Evolutionary conservation across 192 early-diverging fungal species (phyloP), one percentile per base, ranked within the genome.

Genomic region (Coemansia sp.): DNA sequence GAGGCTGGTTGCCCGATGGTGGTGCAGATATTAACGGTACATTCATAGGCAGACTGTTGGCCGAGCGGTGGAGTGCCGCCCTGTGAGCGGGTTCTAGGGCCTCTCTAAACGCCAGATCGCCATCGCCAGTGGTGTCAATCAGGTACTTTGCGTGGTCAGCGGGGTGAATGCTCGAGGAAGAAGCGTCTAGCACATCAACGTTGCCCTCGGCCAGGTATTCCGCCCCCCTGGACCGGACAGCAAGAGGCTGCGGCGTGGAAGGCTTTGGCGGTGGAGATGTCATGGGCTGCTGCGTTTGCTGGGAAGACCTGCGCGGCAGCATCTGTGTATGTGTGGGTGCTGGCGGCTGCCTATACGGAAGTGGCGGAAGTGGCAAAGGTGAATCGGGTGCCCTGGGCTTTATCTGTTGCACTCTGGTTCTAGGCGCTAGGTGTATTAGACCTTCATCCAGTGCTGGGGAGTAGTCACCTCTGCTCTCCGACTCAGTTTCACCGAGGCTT

Each of bases 31-130:
- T 54, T 36, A 70, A 46, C 17, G 59, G 53, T 36, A 70, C 54
- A 49, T 70, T 69, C 45, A 60, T 57, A 7, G 74, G 74, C 42
- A 75, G 25, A 34, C 67, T 75, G 48, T 65, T 70, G 9, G 64
- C 55, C 1, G 67, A 56, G 52, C 68, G 74, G 22, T 75, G 74
- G 43, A 66, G 53, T 14, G 63, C 48, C 13, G 62, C 50, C 17
- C 45, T 59, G n/a, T 75, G 67, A 2, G 55, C 67, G 9, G 70
- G 66, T 11, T 45, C 29, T 20, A 62, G 70, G 2, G 43, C 17
- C 13, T 53, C 60, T 29, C 34, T 57, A 57, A 57, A 36, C 17
- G 19, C 55, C 34, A 57, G 17, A 57, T 65, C 57, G 41, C 48
- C 43, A 15, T 61, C 63, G 6, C 56, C 49, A 35, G 59, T 61